Conservation (phyloP, 345 rosid genomes). For the Populus simonii region DNA sequence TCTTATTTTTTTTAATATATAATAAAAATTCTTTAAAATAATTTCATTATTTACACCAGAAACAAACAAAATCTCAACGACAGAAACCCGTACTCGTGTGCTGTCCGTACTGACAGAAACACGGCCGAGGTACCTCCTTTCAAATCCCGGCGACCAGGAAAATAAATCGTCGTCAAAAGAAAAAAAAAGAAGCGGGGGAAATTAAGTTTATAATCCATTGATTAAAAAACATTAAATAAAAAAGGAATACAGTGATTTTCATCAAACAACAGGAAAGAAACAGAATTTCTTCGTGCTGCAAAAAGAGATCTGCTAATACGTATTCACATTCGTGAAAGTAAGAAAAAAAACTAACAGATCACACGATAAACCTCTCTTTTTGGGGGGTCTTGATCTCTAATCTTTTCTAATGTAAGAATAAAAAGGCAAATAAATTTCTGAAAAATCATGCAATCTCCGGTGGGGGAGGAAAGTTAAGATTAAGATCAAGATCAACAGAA, state of each 20-base stretch:
- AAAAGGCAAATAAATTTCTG: not conserved
- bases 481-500: slow-evolving; percentile 50
- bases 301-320: slow-evolving; percentile 28
- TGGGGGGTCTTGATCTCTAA: not conserved
- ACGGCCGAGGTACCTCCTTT: not conserved
- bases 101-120: not conserved
- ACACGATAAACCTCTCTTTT: slow-evolving; percentile 14
- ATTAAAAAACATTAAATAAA: not conserved
- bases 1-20: no score
- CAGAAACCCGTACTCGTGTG: not conserved
- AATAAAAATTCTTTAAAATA: no score
- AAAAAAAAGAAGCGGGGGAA: not conserved
- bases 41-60: not conserved
- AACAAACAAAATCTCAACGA: not conserved
- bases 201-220: slow-evolving; percentile 5
- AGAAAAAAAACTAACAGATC: slow-evolving; percentile 12
- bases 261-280: slow-evolving; percentile 30
- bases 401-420: not conserved
- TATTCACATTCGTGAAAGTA: slow-evolving; percentile 22
- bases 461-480: slow-evolving; percentile 62
- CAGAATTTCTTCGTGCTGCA: slow-evolving; percentile 22
- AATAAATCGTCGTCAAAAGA: not conserved
- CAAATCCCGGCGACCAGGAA: not conserved
- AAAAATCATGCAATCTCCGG: slow-evolving; percentile 42
- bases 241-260: slow-evolving; percentile 5